Evolutionary conservation across 2,329 filamentous ascomycete genomes (phyloP).

Genomic region (Aspergillus novofumigatus): DNA sequence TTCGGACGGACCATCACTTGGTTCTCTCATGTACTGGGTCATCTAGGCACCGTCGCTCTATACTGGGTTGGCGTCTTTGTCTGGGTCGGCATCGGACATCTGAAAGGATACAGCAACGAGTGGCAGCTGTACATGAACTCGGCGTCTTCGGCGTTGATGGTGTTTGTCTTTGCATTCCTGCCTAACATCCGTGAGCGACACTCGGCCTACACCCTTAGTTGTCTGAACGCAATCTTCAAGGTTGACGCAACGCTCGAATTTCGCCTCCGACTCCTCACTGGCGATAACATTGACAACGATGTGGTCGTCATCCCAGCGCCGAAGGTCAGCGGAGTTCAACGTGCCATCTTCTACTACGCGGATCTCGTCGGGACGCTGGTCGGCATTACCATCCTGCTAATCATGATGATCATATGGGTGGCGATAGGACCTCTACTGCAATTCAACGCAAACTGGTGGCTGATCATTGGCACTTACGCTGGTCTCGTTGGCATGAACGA

Average conservation of each 20-base stretch:
- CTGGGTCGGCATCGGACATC: slow-evolving; percentile 3
- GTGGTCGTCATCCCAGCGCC: slow-evolving; percentile 30
- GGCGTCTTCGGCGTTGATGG: slow-evolving; percentile 41
- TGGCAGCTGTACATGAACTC: slow-evolving; percentile 29
- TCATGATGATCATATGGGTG: slow-evolving; percentile 38
- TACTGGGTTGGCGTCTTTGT: slow-evolving; percentile 1
- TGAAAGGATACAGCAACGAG: neutral
- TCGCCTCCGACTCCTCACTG: slow-evolving; percentile 13
- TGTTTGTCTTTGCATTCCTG: slow-evolving; percentile 32
- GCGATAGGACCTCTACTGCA: slow-evolving; percentile 35
- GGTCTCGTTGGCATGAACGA: slow-evolving; percentile 44
- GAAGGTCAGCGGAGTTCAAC: slow-evolving; percentile 28
- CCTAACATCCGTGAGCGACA: slow-evolving; percentile 20
- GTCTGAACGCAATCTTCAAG: slow-evolving; percentile 19
- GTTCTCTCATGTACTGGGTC: neutral
- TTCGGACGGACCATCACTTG: slow-evolving; percentile 1
- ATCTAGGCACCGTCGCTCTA: neutral
- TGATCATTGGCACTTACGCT: slow-evolving; percentile 46
- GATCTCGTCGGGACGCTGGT: slow-evolving; percentile 40
- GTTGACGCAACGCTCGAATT: slow-evolving; percentile 14
- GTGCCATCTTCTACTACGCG: slow-evolving; percentile 33
- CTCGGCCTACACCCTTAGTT: slow-evolving; percentile 8
- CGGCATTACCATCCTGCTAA: slow-evolving; percentile 35
- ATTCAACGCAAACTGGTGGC: slow-evolving; percentile 44
- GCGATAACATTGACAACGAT: slow-evolving; percentile 26